Evolutionary conservation across 305 asterid species (phyloP).

Genomic region (Ruellia speciosa): DNA sequence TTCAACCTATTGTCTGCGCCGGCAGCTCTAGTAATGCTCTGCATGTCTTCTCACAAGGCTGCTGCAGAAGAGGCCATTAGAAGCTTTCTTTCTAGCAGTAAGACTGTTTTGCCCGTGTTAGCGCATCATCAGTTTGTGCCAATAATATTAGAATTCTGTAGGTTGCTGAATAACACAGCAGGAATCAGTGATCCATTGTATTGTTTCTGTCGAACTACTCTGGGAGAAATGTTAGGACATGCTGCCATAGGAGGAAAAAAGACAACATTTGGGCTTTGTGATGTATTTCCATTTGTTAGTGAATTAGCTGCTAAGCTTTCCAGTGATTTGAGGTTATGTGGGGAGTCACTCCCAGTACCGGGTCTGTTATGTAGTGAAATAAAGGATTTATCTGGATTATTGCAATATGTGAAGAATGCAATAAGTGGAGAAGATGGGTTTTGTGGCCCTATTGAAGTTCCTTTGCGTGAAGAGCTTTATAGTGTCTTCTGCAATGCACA

Average conservation of each 20-base stretch:
- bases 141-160: conserved; percentile 50
- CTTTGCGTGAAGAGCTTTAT: conserved; percentile 28
- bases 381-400: conserved; percentile 44
- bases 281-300: conserved; percentile 44
- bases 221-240: conserved; percentile 43
- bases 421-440: conserved; percentile 21
- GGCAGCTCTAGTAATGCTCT: conserved; percentile 62
- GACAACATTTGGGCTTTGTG: conserved; percentile 27
- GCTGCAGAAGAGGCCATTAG: conserved; percentile 43
- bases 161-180: conserved; percentile 33
- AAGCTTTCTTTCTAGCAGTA: conserved; percentile 32
- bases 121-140: conserved; percentile 32
- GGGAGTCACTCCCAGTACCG: conserved; percentile 21
- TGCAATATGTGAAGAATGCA: conserved; percentile 30
- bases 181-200: conserved; percentile 43
- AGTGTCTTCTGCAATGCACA: conserved; percentile 25
- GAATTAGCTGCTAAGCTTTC: conserved; percentile 51
- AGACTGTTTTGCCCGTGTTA: conserved; percentile 29
- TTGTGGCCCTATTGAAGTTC: conserved; percentile 28
- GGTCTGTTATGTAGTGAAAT: conserved; percentile 37
- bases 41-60: conserved; percentile 39
- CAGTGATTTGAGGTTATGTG: conserved; percentile 26
- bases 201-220: conserved; percentile 50
- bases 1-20: conserved; percentile 50
- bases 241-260: conserved; percentile 22